Base-by-base conservation (phyloP, 176 grass and related monocot genomes). In the Oryza brachyantha region DNA sequence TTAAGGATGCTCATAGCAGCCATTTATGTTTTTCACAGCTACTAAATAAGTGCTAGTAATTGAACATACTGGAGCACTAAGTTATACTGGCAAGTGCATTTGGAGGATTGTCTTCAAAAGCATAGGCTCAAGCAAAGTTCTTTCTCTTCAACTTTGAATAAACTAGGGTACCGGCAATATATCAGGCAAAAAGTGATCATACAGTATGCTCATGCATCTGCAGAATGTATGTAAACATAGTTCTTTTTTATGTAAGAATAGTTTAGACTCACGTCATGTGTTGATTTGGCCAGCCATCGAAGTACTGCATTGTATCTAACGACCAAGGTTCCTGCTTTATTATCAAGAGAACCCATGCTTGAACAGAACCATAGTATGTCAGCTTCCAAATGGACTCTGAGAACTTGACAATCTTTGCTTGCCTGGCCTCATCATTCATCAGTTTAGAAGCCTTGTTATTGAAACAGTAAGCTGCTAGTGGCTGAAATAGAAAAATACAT, bases 321-420 rank as follows among this genome's bases (percentile, higher is more conserved):
- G 96, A 93, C 96, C 96, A 99, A 58, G 90, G 78, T 75, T 99
- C 88, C 66, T 87, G 90, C 80, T 88, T 83, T 74, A 99, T 95
- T 79, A 96, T 91, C 50, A 78, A 83, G 55, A 99, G 57, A 35
- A 92, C 92, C 96, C 96, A 99, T 25, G 77, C 73, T 86, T 99
- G 96, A 74, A 99, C 86, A 63, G 62, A 76, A 37, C 75, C 81
- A 87, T 99, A 99, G 81, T 96, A 99, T 46, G 90, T 96, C 22
- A 99, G 96, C 76, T 96, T 99, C 96, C 96, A 99, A 83, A 90
- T 99, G 63, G 96, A 99, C 84, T 99, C 96, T 27, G 89, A 93
- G 82, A 92, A 95, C 88, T 99, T 99, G 29, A 75, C 34, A 76
- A 93, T 77, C 86, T 99, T 99, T 84, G 78, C 55, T 77, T 78